Percentiles rank a stretch among this genome's conserved stretches.
Conservation (phyloP, 2,329 filamentous ascomycete species). For the Xylariaceae sp. region DNA sequence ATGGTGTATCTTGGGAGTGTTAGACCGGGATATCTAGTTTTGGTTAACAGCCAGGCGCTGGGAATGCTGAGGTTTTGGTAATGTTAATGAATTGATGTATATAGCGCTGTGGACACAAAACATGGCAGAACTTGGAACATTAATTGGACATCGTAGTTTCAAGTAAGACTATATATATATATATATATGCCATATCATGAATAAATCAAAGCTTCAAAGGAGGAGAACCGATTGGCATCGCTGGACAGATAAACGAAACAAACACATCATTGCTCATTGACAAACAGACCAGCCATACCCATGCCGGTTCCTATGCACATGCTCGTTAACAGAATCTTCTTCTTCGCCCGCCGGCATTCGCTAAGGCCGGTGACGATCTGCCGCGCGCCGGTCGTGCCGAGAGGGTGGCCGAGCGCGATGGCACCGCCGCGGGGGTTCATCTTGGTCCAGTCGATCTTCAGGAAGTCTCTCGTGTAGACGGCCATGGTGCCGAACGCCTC, state of each 20-base stretch:
- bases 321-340: slow-evolving; percentile 85
- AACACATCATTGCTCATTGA: slow-evolving; percentile 47
- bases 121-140: too few relatives aligned
- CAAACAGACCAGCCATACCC: slow-evolving; percentile 63
- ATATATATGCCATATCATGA: too few relatives aligned
- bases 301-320: slow-evolving; percentile 77
- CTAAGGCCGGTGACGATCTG: slow-evolving; percentile 88
- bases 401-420: slow-evolving; percentile 76
- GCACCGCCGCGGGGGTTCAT: slow-evolving; percentile 78
- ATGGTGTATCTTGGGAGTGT: too few relatives aligned
- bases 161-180: too few relatives aligned
- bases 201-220: too few relatives aligned
- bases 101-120: too few relatives aligned
- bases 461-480: slow-evolving; percentile 77
- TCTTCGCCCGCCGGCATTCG: slow-evolving; percentile 76
- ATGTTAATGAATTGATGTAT: too few relatives aligned
- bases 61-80: too few relatives aligned
- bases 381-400: slow-evolving; percentile 71
- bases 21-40: too few relatives aligned
- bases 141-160: too few relatives aligned
- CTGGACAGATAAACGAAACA: not conserved
- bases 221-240: too few relatives aligned
- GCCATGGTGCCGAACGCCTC: slow-evolving; percentile 98
- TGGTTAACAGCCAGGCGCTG: too few relatives aligned
- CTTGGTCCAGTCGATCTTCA: slow-evolving; percentile 67